A percentile compares a stretch with the other conserved stretches of the same genome.
phyloP scores from a whole-genome alignment of 225 moss, liverwort and hornwort species.

The Pseudoscleropodium purum region DNA sequence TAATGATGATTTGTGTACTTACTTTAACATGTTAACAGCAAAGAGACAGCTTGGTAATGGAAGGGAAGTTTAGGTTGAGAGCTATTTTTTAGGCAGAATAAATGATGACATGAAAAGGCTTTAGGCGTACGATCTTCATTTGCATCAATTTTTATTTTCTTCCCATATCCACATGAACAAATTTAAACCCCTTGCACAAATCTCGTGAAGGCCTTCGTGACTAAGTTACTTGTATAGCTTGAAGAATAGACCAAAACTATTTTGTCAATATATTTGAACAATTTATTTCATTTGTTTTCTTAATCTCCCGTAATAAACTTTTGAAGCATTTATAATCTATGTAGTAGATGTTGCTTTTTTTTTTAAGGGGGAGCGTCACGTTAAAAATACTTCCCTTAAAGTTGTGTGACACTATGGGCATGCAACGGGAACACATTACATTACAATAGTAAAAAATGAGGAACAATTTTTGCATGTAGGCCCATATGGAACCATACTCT shows the following conservation, averaged over 20 bases:
- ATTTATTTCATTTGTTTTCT: background rate
- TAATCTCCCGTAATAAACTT: fast-evolving
- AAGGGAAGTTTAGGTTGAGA: too few species aligned
- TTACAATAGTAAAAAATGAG: background rate
- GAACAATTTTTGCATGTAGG: too few species aligned
- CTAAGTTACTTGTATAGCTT: fast-evolving
- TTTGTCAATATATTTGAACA: background rate
- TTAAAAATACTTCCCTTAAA: too few species aligned
- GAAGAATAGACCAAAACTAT: background rate
- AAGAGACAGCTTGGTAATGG: fast-evolving
- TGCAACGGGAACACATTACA: background rate
- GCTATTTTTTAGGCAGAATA: too few species aligned
- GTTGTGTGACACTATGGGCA: background rate
- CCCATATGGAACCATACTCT: background rate
- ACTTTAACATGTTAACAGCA: fast-evolving
- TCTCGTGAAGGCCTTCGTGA: fast-evolving
- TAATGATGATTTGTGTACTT: background rate
- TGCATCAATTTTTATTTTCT: background rate
- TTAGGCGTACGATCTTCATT: background rate
- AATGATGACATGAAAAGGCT: background rate
- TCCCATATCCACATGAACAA: background rate
- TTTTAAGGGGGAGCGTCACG: too few species aligned
- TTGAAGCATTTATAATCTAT: background rate
- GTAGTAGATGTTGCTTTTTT: background rate
- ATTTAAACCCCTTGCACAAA: background rate